Evolutionary conservation across 441 rosid species (phyloP).

Genomic region (Kokia cookei): DNA sequence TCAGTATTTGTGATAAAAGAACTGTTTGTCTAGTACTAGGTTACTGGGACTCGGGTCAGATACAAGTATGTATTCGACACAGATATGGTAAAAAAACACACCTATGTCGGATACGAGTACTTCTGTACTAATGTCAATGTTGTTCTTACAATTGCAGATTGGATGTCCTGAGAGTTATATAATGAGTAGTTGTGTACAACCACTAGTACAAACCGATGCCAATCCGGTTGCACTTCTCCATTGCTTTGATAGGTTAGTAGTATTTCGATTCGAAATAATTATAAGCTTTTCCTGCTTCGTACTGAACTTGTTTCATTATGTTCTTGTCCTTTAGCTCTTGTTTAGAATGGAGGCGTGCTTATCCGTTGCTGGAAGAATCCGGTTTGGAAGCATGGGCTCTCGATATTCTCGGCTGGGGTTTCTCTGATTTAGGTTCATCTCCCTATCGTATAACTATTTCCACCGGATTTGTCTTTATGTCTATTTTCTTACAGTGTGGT

Average conservation of each 20-base stretch:
- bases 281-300: not conserved
- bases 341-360: constrained; percentile 57
- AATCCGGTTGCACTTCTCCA: constrained; percentile 65
- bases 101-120: too few relatives aligned
- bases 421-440: constrained; percentile 55
- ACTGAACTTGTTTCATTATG: constrained; percentile 4
- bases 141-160: constrained; percentile 24
- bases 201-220: constrained; percentile 26
- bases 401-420: constrained; percentile 76
- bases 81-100: too few relatives aligned
- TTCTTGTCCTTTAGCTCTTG: constrained; percentile 37
- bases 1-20: too few relatives aligned
- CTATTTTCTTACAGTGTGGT: not conserved
- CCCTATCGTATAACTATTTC: constrained; percentile 1
- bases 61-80: too few relatives aligned
- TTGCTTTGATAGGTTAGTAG: constrained; percentile 56
- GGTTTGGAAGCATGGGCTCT: constrained; percentile 67
- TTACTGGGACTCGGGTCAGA: too few relatives aligned
- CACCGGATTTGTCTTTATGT: not conserved
- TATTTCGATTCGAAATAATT: not conserved
- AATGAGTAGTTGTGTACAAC: constrained; percentile 65
- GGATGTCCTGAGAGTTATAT: constrained; percentile 28
- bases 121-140: not conserved
- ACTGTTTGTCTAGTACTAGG: too few relatives aligned
- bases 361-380: constrained; percentile 52